A percentile compares a stretch with the other conserved stretches of the same genome.
Evolutionary conservation across 768 basidiomycete species (phyloP).

Genomic region (Naganishia vishniacii): DNA sequence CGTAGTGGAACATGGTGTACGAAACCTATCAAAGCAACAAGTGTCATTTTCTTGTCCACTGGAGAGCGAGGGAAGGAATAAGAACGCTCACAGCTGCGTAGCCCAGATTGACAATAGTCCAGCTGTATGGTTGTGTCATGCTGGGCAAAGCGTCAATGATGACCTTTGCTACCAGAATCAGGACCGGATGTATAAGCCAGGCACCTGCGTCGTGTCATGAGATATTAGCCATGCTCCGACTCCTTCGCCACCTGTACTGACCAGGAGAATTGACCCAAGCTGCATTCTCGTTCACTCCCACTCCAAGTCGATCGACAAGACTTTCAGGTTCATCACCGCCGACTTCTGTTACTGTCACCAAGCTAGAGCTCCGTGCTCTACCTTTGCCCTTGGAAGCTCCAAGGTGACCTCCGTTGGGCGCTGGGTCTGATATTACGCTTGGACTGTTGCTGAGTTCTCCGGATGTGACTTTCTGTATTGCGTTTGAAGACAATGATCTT

Average conservation of each 20-base stretch:
- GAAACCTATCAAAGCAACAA: constrained; percentile 60
- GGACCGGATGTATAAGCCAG: constrained; percentile 93
- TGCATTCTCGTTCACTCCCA: constrained; percentile 48
- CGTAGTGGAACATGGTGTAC: constrained; percentile 98
- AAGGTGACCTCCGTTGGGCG: constrained; percentile 2
- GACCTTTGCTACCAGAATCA: constrained; percentile 84
- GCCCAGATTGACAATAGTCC: constrained; percentile 85
- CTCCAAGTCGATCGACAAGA: constrained; percentile 46
- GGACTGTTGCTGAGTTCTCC: constrained; percentile 15
- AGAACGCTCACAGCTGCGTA: constrained; percentile 90
- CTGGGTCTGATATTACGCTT: not conserved
- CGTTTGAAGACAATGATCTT: constrained; percentile 20
- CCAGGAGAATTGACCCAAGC: constrained; percentile 50
- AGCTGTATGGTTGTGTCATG: constrained; percentile 87
- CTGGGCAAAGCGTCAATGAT: constrained; percentile 89
- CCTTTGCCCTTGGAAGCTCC: constrained; percentile 29
- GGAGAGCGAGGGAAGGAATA: no score
- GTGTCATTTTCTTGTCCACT: not conserved
- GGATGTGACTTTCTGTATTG: constrained; percentile 19
- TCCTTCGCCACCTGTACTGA: constrained; percentile 29
- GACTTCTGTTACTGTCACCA: constrained; percentile 49
- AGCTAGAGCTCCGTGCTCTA: constrained; percentile 46
- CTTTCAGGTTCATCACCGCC: constrained; percentile 48
- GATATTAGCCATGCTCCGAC: not conserved
- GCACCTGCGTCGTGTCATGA: constrained; percentile 59